A percentile compares a stretch with the other conserved stretches of the same genome.
Conservation (phyloP, 305 asterid species). For the Coffea humblotiana region DNA sequence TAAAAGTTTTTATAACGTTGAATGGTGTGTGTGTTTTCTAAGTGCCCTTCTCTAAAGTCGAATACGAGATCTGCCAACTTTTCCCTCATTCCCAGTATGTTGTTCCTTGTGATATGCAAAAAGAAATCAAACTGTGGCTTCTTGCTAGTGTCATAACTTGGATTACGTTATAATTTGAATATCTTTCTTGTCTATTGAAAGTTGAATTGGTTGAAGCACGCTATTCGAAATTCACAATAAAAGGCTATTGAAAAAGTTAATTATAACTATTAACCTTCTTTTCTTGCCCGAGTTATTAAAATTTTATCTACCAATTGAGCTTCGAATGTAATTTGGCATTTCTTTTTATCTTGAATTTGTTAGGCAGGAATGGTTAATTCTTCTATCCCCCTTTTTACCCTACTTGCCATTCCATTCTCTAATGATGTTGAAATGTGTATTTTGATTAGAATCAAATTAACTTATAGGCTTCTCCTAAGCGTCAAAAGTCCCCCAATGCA, state of each 20-base stretch:
- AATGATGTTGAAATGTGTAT: too few species aligned
- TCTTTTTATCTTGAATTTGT: not conserved
- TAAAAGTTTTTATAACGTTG: slow-evolving; percentile 3
- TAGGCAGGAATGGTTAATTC: not conserved
- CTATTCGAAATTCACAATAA: not conserved
- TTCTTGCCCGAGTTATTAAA: not conserved
- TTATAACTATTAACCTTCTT: not conserved
- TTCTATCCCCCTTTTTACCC: not conserved
- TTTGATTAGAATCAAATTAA: too few species aligned
- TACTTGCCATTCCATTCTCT: not conserved
- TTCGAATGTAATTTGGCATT: not conserved
- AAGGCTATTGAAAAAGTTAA: not conserved
- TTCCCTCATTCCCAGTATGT: not conserved
- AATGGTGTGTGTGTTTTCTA: not conserved
- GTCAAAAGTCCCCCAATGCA: too few species aligned
- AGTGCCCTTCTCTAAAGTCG: slow-evolving; percentile 7
- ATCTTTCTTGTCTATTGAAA: not conserved
- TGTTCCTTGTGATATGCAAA: not conserved
- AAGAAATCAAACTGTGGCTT: not conserved
- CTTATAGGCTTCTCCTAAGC: too few species aligned
- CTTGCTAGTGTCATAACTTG: not conserved
- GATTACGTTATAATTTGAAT: not conserved
- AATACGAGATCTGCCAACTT: not conserved
- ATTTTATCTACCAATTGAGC: not conserved
- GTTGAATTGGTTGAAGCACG: not conserved